A percentile compares a stretch with the other conserved stretches of the same genome.
phyloP scores from a whole-genome alignment of 225 moss, liverwort and hornwort species.

The Polytrichum commune region DNA sequence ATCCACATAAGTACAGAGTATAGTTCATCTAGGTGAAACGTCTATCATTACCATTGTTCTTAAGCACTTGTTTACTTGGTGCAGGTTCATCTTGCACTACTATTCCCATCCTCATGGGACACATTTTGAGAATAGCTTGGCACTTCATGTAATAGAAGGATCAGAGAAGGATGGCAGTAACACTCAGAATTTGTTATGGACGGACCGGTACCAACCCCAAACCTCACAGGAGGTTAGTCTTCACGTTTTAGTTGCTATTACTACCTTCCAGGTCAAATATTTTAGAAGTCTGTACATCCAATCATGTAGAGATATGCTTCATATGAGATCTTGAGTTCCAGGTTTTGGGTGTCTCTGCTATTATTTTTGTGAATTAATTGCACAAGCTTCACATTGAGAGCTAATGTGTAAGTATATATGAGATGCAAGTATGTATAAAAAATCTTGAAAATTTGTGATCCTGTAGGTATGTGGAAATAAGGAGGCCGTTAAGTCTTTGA shows the following conservation, averaged over 20 bases:
- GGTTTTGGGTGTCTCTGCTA: no score
- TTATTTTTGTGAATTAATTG: no score
- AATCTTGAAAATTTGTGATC: not conserved
- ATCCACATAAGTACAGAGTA: no score
- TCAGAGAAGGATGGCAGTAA: slow-evolving; percentile 28
- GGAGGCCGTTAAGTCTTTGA: slow-evolving; percentile 48
- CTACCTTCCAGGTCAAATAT: no score
- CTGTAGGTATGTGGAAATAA: slow-evolving; percentile 80
- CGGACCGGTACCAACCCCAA: slow-evolving; percentile 76
- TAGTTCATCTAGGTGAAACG: no score
- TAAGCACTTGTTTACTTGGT: slow-evolving; percentile 16
- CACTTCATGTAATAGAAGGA: slow-evolving; percentile 24
- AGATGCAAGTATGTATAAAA: no score
- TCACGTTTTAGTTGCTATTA: not conserved
- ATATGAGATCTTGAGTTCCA: no score
- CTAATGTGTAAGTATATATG: no score
- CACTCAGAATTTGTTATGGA: slow-evolving; percentile 69
- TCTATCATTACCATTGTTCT: no score
- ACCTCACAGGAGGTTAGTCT: slow-evolving; percentile 60
- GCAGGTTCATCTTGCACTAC: slow-evolving; percentile 61
- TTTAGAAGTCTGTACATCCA: no score
- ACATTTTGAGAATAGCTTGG: slow-evolving; percentile 22
- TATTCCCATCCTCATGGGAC: slow-evolving; percentile 27
- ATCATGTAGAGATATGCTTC: no score
- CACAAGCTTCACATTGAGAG: no score